Conservation (phyloP, 2,329 filamentous ascomycete genomes). For the Fusarium globosum region DNA sequence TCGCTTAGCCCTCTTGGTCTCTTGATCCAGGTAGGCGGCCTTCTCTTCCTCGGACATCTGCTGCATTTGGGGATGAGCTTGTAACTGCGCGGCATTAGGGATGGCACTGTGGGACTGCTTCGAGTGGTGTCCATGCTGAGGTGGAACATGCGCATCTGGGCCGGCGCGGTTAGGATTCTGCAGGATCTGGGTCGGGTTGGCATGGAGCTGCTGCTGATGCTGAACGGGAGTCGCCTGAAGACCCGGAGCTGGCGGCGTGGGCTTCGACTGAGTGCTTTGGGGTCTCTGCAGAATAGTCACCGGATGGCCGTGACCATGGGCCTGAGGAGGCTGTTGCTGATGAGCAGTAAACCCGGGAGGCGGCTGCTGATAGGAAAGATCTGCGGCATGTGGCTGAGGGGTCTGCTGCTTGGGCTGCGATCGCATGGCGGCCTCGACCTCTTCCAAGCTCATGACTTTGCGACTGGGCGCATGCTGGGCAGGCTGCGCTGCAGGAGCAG, state of each 20-base stretch:
- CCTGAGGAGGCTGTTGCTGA: conserved; percentile 49
- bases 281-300: conserved; percentile 68
- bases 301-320: conserved; percentile 58
- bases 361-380: conserved; percentile 46
- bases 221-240: conserved; percentile 45
- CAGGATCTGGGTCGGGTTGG: conserved; percentile 77
- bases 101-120: conserved; percentile 65
- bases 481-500: conserved; percentile 34
- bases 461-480: conserved; percentile 55
- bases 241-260: conserved; percentile 52
- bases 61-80: conserved; percentile 61
- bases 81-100: conserved; percentile 48
- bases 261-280: conserved; percentile 55
- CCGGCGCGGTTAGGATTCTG: conserved; percentile 80
- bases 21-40: conserved; percentile 84
- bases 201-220: conserved; percentile 53
- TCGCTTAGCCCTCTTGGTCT: conserved; percentile 93
- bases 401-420: conserved; percentile 69
- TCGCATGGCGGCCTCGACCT: conserved; percentile 94
- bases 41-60: conserved; percentile 87
- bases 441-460: conserved; percentile 95
- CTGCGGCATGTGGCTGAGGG: conserved; percentile 45
- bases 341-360: conserved; percentile 39
- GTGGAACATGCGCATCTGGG: conserved; percentile 56
- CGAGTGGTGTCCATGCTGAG: conserved; percentile 51